Evolutionary conservation across 2,329 filamentous ascomycete species (phyloP).

Genomic region (Sporothrix inflata): DNA sequence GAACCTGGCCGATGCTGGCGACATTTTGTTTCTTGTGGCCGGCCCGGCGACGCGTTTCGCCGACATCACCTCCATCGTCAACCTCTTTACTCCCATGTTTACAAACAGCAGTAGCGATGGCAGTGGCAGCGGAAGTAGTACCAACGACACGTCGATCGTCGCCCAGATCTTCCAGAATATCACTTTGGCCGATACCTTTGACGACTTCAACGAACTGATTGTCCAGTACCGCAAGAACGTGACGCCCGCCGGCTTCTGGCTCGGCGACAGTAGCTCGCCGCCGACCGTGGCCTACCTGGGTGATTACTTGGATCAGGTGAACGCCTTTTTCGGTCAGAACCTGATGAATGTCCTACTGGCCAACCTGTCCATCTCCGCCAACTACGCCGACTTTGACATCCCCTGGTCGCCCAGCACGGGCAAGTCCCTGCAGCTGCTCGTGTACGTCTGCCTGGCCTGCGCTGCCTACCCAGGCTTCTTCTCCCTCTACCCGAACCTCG

Average conservation of each 20-base stretch:
- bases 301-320: conserved; percentile 59
- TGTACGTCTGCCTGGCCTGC: conserved; percentile 81
- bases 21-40: conserved; percentile 46
- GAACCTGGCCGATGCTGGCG: conserved; percentile 45
- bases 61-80: conserved; percentile 35
- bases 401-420: conserved; percentile 72
- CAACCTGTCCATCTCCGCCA: conserved; percentile 69
- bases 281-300: conserved; percentile 74
- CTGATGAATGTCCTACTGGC: conserved; percentile 67
- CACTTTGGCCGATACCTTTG: conserved; percentile 63
- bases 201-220: conserved; percentile 71
- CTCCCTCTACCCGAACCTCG: conserved; percentile 83
- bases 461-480: conserved; percentile 84
- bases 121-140: conserved; percentile 26
- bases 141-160: conserved; percentile 15
- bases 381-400: conserved; percentile 74
- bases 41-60: conserved; percentile 51
- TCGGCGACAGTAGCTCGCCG: conserved; percentile 61
- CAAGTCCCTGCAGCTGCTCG: conserved; percentile 74
- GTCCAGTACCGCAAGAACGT: conserved; percentile 65
- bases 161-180: conserved; percentile 39
- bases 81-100: conserved; percentile 49
- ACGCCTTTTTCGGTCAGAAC: conserved; percentile 66
- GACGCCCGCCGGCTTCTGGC: conserved; percentile 78
- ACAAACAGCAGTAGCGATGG: conserved; percentile 30